Evolutionary conservation across 169 alveolate species (phyloP).

Genomic region (Besnoitia besnoiti): DNA sequence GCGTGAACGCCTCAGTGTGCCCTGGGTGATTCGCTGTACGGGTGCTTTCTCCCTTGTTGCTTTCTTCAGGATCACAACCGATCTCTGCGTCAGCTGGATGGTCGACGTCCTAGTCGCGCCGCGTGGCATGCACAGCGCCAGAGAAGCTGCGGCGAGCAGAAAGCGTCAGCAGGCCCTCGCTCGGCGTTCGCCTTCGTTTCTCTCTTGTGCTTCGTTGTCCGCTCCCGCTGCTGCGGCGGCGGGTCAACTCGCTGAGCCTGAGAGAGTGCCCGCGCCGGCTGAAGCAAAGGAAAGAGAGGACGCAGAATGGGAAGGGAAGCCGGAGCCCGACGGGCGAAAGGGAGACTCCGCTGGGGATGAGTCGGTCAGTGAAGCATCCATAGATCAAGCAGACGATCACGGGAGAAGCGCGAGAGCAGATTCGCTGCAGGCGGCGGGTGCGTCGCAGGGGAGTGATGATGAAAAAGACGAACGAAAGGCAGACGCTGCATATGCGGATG

Average conservation of each 20-base stretch:
- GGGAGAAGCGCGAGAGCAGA: no score
- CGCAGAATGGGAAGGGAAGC: not conserved
- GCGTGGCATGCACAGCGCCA: not conserved
- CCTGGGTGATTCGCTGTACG: no score
- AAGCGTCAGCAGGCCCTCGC: no score
- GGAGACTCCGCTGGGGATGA: no score
- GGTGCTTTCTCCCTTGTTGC: not conserved
- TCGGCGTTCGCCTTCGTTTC: not conserved
- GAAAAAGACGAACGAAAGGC: no score
- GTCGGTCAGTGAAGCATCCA: no score
- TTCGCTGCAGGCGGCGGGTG: no score
- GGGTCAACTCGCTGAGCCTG: not conserved
- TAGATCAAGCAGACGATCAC: no score
- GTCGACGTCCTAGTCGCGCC: not conserved
- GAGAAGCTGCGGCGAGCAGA: not conserved
- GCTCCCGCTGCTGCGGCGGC: not conserved
- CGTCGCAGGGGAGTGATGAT: no score
- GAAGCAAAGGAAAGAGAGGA: not conserved
- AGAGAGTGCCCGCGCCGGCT: not conserved
- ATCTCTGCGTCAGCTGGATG: not conserved
- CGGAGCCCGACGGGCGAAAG: not conserved
- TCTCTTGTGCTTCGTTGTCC: not conserved
- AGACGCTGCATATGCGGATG: not conserved
- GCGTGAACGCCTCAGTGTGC: no score
- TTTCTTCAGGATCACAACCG: not conserved